Evolutionary conservation across 2,329 filamentous ascomycete genomes (phyloP).

Genomic region (Pseudogymnoascus sp.): DNA sequence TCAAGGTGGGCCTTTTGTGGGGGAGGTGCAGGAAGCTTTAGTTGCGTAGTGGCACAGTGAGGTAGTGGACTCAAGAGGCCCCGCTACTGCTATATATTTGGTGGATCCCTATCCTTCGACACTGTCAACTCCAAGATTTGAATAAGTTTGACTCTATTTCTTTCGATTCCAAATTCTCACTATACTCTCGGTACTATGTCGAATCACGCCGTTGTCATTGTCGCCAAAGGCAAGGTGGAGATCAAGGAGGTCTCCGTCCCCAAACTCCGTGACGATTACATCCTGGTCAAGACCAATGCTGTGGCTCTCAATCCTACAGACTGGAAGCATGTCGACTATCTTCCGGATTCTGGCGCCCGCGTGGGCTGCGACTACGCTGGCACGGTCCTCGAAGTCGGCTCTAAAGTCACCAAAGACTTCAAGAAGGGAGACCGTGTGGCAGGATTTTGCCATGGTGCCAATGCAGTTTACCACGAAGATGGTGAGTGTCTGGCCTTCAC

Average conservation of each 20-base stretch:
- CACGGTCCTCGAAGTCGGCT: slow-evolving; percentile 38
- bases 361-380: slow-evolving; percentile 42
- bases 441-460: slow-evolving; percentile 32
- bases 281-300: slow-evolving; percentile 24
- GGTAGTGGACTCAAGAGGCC: neutral
- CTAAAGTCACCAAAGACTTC: slow-evolving; percentile 34
- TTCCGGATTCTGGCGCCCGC: slow-evolving; percentile 18
- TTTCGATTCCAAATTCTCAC: neutral
- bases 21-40: neutral
- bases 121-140: neutral
- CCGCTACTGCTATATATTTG: neutral
- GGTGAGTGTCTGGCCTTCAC: slow-evolving; percentile 34
- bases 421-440: slow-evolving; percentile 40
- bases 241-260: slow-evolving; percentile 21
- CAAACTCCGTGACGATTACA: slow-evolving; percentile 25
- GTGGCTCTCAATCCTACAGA: slow-evolving; percentile 27
- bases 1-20: neutral
- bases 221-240: slow-evolving; percentile 15
- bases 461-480: slow-evolving; percentile 31
- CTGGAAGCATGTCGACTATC: slow-evolving; percentile 26
- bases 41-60: neutral
- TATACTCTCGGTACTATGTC: neutral
- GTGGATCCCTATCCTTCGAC: neutral
- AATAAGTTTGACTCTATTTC: neutral
- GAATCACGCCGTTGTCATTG: slow-evolving; percentile 11